Evolutionary conservation across 495 filamentous ascomycete genomes (phyloP).

Genomic region (Wilcoxina mikolae): DNA sequence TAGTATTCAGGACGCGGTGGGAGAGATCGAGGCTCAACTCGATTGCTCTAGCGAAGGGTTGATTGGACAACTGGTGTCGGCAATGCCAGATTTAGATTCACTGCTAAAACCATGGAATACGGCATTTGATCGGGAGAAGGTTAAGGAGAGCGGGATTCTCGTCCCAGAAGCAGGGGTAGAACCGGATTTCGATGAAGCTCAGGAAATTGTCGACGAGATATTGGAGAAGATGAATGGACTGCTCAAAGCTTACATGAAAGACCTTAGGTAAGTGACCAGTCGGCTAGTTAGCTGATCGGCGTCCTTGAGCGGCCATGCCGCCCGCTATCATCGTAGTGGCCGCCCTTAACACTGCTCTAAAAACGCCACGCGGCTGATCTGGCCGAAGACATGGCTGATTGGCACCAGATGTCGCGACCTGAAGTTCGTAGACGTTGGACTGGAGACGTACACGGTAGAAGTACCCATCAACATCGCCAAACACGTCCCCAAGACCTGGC

Average conservation of each 20-base stretch:
- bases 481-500: constrained; percentile 68
- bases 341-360: too few species aligned
- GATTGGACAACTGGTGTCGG: constrained; percentile 62
- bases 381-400: background rate
- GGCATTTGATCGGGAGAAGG: constrained; percentile 76
- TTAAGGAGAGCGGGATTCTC: constrained; percentile 55
- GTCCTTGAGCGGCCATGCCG: too few species aligned
- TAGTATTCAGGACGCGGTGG: constrained; percentile 84
- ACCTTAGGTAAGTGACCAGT: constrained; percentile 46
- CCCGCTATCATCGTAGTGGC: too few species aligned
- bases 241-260: constrained; percentile 52
- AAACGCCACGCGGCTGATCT: background rate
- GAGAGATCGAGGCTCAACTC: constrained; percentile 51
- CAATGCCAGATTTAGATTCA: constrained; percentile 68
- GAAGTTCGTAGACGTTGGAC: constrained; percentile 76
- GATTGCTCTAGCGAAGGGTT: constrained; percentile 61
- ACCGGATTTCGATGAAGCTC: constrained; percentile 79
- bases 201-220: constrained; percentile 57
- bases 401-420: constrained; percentile 48
- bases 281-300: too few species aligned
- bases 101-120: constrained; percentile 76
- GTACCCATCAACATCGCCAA: constrained; percentile 65
- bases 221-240: constrained; percentile 55
- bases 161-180: constrained; percentile 84
- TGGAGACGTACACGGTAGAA: constrained; percentile 94